Evolutionary conservation across 768 basidiomycete genomes (phyloP).

Genomic region (Neoboletus magnificus): DNA sequence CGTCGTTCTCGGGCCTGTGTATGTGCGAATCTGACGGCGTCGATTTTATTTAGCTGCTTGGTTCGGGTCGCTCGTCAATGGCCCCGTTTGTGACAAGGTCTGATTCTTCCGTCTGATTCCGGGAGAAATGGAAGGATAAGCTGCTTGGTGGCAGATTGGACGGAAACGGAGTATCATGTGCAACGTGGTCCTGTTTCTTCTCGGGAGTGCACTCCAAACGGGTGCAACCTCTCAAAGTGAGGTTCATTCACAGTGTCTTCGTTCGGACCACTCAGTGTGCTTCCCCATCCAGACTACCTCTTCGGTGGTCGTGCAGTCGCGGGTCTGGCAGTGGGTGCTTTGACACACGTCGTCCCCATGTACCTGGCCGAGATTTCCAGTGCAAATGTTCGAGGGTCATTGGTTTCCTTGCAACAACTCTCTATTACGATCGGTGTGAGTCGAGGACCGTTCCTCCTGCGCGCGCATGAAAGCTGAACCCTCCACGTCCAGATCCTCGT

Average conservation of each 20-base stretch:
- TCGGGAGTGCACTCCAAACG: constrained; percentile 31
- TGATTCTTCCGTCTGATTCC: neutral
- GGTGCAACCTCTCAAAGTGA: constrained; percentile 27
- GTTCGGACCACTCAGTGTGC: neutral
- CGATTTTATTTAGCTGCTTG: constrained; percentile 25
- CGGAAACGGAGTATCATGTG: constrained; percentile 28
- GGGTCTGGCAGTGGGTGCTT: constrained; percentile 16
- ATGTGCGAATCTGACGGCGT: constrained; percentile 2
- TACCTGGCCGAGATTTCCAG: constrained; percentile 40
- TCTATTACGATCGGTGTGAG: constrained; percentile 35
- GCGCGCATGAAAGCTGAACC: neutral
- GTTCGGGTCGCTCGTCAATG: constrained; percentile 30
- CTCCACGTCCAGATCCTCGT: constrained; percentile 24
- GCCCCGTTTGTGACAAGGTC: constrained; percentile 32
- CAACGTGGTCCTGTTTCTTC: constrained; percentile 28
- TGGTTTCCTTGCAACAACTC: constrained; percentile 36
- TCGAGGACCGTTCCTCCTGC: neutral
- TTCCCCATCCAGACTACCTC: constrained; percentile 18
- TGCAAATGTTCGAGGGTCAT: constrained; percentile 36
- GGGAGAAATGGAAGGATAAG: neutral
- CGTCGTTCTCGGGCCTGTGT: constrained; percentile 1
- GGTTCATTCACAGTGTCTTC: neutral
- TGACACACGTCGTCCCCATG: constrained; percentile 30
- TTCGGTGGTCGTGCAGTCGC: constrained; percentile 30
- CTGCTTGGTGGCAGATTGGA: constrained; percentile 19